Conservation (phyloP, 2,329 filamentous ascomycete species). For the Aspergillus oerlinghausenensis region DNA sequence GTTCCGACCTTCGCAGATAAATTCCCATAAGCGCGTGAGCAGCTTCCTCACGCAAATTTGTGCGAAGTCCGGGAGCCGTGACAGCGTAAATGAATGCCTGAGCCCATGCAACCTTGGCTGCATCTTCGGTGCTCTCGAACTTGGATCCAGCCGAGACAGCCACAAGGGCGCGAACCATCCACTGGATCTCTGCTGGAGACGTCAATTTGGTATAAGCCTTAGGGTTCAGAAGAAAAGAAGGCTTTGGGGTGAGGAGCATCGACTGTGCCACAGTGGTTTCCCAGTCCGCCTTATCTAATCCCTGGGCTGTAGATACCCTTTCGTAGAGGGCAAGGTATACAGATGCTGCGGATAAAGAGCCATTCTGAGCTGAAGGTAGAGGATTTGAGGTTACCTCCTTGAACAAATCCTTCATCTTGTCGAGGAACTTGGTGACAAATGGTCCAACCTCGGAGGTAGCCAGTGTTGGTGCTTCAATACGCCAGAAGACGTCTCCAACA, state of each 20-base stretch:
- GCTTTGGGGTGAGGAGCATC: conserved; percentile 69
- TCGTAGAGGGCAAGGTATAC: conserved; percentile 63
- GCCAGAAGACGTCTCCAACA: conserved; percentile 66
- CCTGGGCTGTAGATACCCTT: conserved; percentile 50
- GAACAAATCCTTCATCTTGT: conserved; percentile 60
- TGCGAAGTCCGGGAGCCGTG: conserved; percentile 57
- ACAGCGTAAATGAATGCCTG: conserved; percentile 79
- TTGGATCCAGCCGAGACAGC: conserved; percentile 55
- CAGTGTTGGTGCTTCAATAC: conserved; percentile 45
- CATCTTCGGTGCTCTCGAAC: conserved; percentile 43
- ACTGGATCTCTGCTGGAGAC: conserved; percentile 69
- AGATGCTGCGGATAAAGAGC: conserved; percentile 74
- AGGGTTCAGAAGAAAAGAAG: conserved; percentile 79
- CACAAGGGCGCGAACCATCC: conserved; percentile 68
- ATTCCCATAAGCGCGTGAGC: conserved; percentile 57
- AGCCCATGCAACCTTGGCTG: conserved; percentile 67
- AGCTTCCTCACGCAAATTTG: conserved; percentile 61
- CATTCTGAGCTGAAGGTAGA: conserved; percentile 71
- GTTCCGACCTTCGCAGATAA: conserved; percentile 57
- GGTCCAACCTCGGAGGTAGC: conserved; percentile 44
- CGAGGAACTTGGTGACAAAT: conserved; percentile 48
- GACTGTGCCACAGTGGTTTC: conserved; percentile 59
- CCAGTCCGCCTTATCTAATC: conserved; percentile 47
- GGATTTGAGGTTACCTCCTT: conserved; percentile 76
- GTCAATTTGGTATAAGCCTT: conserved; percentile 79